A percentile compares a stretch with the other conserved stretches of the same genome.
phyloP scores from a whole-genome alignment of 805 yeast genomes.

The Hermanozyma aechmeae region DNA sequence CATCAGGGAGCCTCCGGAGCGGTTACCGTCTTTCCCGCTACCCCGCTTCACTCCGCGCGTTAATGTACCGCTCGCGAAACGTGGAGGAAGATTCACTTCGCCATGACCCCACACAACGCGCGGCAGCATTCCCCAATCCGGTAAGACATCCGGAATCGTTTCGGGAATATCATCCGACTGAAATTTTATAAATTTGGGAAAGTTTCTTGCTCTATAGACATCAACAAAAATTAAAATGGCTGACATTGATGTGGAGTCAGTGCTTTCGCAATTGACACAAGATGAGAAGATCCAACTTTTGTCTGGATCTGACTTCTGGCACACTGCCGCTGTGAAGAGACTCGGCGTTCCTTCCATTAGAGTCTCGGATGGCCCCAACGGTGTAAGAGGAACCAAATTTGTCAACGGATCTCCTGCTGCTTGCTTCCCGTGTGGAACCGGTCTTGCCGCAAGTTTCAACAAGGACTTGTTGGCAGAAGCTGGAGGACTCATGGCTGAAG shows the following conservation, averaged over 20 bases:
- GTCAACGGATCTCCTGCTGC: constrained; percentile 45
- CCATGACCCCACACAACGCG: too few relatives aligned
- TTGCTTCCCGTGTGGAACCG: constrained; percentile 56
- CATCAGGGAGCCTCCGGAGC: too few relatives aligned
- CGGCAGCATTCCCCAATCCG: too few relatives aligned
- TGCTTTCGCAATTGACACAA: background rate
- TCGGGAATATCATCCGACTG: too few relatives aligned
- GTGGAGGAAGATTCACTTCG: too few relatives aligned
- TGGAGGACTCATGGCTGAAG: constrained; percentile 45
- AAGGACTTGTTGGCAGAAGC: constrained; percentile 38
- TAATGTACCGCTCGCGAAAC: too few relatives aligned
- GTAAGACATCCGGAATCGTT: too few relatives aligned
- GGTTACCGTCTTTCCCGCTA: too few relatives aligned
- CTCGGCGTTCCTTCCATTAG: constrained; percentile 5
- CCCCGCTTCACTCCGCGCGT: too few relatives aligned
- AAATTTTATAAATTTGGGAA: too few relatives aligned
- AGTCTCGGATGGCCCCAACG: constrained; percentile 52
- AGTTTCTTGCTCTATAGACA: too few relatives aligned
- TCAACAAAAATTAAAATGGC: too few relatives aligned
- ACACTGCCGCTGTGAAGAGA: background rate
- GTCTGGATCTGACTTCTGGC: constrained; percentile 3
- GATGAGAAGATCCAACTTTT: constrained; percentile 4
- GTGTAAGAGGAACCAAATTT: constrained; percentile 50
- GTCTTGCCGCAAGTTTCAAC: constrained; percentile 48
- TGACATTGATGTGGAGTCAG: background rate